Base-by-base conservation (phyloP, 192 early-diverging fungal species). In the Backusella psychrophila region DNA sequence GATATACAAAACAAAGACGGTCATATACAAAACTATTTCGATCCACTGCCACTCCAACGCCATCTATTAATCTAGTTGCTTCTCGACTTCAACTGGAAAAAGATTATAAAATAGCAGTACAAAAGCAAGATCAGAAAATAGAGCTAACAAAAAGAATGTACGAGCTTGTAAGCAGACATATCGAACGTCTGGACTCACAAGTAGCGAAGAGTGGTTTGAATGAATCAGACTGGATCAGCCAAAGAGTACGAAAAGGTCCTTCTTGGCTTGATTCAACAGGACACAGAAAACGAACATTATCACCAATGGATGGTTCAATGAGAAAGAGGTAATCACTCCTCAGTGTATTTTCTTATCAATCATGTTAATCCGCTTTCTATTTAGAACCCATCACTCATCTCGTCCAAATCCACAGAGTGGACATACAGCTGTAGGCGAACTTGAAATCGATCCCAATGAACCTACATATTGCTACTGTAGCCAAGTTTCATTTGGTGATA, bases 371-470 rank as follows among this genome's bases (percentile, higher is more conserved):
- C 12, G 44, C 7, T 36, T 44, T 75, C 2, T 35, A 8, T 31
- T n/a, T 36, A 81, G 80, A 63, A 77, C 72, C 1, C 73, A 73
- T 74, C 80, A 77, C 41, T 81, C 80, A 9, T 71, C 76, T 39
- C 75, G 80, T 8, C 80, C 80, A n/a, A 81, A 77, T 66, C 80
- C 80, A 44, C 39, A 26, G 15, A 42, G 65, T 15, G 69, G 70
- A 6, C 53, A 71, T 56, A 44, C 46, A 3, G 31, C 72, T 19
- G 29, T 77, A n/a, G 65, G 81, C 4, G 90, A 88, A 31, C 81
- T 91, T 78, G 89, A 91, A 0, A 93, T 96, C 52, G 95, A 96
- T 81, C 95, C 95, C 0, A 93, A 95, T 79, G 95, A 96, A 84
- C 95, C 95, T 0, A 86, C 85, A 26, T 97, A 97, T 78, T 97